Conservation (phyloP, 441 rosid species). For the Kokia cookei region DNA sequence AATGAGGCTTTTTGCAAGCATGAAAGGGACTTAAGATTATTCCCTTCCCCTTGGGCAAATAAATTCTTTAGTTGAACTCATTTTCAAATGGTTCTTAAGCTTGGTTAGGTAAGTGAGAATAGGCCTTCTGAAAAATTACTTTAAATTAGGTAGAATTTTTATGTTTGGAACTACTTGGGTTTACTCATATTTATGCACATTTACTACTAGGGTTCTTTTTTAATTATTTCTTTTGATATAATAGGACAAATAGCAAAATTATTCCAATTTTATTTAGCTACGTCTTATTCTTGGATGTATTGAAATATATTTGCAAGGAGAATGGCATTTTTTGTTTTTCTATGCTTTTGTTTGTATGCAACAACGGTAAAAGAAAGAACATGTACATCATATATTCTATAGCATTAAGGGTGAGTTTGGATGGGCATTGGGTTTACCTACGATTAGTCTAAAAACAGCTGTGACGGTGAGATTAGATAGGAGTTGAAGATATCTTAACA, state of each 20-base stretch:
- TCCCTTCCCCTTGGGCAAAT: background rate
- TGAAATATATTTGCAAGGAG: background rate
- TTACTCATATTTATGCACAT: background rate
- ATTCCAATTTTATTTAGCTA: background rate
- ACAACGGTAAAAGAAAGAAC: background rate
- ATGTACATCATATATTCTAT: background rate
- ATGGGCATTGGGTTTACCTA: too few species aligned
- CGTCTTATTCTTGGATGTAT: background rate
- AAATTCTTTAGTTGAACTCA: background rate
- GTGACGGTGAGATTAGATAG: too few species aligned
- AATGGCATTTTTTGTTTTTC: background rate
- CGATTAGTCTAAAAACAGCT: too few species aligned
- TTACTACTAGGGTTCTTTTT: background rate
- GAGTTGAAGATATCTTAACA: too few species aligned
- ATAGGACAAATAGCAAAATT: too few species aligned
- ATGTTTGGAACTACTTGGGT: background rate
- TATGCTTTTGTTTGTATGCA: background rate
- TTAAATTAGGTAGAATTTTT: background rate
- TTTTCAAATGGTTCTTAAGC: background rate
- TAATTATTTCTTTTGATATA: too few species aligned
- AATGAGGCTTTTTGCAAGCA: constrained; percentile 4
- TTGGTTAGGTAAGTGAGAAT: background rate
- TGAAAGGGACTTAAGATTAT: background rate
- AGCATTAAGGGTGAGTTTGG: too few species aligned
- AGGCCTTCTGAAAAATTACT: too few species aligned